Conservation (phyloP, 257 asterid genomes). For the Nemophila menziesii region DNA sequence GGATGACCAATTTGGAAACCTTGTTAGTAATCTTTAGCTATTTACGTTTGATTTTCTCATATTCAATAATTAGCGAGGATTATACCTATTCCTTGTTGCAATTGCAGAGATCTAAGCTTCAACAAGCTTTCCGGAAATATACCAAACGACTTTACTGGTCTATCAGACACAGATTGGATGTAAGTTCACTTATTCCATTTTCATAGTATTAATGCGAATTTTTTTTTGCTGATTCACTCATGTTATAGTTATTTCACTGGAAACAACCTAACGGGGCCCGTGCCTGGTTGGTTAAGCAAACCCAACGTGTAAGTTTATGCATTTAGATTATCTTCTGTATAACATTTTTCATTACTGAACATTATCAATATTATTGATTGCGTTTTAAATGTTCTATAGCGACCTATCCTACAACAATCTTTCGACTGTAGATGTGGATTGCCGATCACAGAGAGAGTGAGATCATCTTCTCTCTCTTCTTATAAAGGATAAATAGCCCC, state of each 20-base stretch:
- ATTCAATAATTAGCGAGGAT: background rate
- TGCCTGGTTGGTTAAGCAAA: slow-evolving; percentile 46
- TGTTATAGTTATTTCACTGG: slow-evolving; percentile 48
- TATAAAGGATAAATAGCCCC: no score
- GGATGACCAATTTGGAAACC: slow-evolving; percentile 21
- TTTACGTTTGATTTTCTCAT: background rate
- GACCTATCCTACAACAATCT: no score
- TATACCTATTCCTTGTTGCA: background rate
- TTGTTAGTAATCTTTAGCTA: slow-evolving; percentile 36
- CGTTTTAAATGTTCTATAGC: no score
- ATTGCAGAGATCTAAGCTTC: slow-evolving; percentile 63
- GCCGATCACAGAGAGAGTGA: no score
- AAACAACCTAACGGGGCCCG: slow-evolving; percentile 33
- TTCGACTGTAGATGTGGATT: no score
- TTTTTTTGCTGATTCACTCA: slow-evolving; percentile 7
- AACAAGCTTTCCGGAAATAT: slow-evolving; percentile 55
- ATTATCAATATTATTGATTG: background rate
- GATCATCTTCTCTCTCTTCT: no score
- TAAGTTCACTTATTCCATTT: slow-evolving; percentile 24
- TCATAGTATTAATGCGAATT: background rate
- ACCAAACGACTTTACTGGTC: slow-evolving; percentile 20
- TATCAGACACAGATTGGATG: slow-evolving; percentile 26
- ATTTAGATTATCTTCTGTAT: background rate
- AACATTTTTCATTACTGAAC: no score
- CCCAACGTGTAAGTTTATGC: slow-evolving; percentile 21